Percentiles rank a stretch among this genome's conserved stretches.
Conservation (phyloP, 1,284 basidiomycete genomes). For the Ustilago tritici region DNA sequence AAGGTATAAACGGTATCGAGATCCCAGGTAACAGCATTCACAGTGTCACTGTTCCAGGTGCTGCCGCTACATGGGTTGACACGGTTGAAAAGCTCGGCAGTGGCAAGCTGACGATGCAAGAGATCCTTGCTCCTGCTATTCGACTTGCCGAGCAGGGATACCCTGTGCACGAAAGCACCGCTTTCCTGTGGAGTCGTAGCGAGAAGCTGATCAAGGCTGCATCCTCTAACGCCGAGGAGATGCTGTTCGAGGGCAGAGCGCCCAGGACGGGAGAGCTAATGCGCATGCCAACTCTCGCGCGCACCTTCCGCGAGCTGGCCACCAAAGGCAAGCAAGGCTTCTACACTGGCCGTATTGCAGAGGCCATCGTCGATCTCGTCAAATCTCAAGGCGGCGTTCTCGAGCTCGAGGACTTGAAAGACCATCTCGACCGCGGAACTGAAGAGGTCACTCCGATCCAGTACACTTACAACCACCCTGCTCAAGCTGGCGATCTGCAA, state of each 20-base stretch:
- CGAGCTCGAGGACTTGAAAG: constrained; percentile 86
- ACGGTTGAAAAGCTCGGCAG: constrained; percentile 85
- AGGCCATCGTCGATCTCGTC: constrained; percentile 82
- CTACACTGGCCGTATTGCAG: constrained; percentile 88
- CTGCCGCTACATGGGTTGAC: constrained; percentile 92
- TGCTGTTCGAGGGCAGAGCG: constrained; percentile 80
- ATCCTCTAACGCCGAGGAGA: constrained; percentile 83
- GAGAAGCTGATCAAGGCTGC: constrained; percentile 83
- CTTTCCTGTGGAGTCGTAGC: constrained; percentile 76
- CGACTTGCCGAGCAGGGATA: constrained; percentile 67
- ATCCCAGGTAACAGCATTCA: constrained; percentile 74
- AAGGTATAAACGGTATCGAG: constrained; percentile 77
- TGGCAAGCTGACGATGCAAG: constrained; percentile 80
- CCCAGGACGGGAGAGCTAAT: constrained; percentile 73
- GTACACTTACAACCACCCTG: constrained; percentile 78
- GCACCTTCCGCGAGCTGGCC: constrained; percentile 84
- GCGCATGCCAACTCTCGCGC: constrained; percentile 78
- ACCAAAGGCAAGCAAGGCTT: constrained; percentile 88
- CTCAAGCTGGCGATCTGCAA: constrained; percentile 26
- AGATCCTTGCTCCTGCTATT: constrained; percentile 82
- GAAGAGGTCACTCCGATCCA: constrained; percentile 87
- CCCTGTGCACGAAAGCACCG: constrained; percentile 58
- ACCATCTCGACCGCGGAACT: constrained; percentile 75
- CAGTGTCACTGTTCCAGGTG: constrained; percentile 91
- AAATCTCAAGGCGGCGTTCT: constrained; percentile 87